Base-by-base conservation (phyloP, 495 filamentous ascomycete species). In the Hyphodiscus hymeniophilus region DNA sequence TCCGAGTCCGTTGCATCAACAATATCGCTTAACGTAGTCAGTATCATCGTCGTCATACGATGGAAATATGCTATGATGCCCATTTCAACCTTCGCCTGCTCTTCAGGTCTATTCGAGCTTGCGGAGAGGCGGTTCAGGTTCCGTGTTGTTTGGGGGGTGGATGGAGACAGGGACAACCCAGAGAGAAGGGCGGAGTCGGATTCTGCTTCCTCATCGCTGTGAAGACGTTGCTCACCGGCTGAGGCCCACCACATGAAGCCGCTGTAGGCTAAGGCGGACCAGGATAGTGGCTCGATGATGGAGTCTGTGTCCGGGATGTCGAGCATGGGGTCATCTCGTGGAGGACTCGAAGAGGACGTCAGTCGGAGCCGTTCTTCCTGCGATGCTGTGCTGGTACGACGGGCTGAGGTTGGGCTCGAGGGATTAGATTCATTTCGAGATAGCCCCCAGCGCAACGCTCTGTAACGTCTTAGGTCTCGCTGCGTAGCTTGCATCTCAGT, bases 171-270 rank as follows among this genome's bases (percentile, higher is more conserved):
- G 47, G 48, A 60, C 26, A 66, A 53, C 46, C 69, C 76, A 36
- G 60, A 71, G 21, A 76, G 64, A 11, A 77, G 68, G 7, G 58
- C 60, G 39, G 56, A 65, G 60, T 69, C 76, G n/a, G 63, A 62
- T 38, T 63, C 59, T 50, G 72, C 69, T 32, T 77, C 72, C 17
- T 70, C 62, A 32, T 74, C 65, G 13, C 68, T 65, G 28, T 69
- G 62, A 18, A 77, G 74, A 2, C 81, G 74, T 61, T 85, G 80
- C 64, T 97, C 92, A 39, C 92, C 92, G 0, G 92, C 92, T 1
- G 87, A 90, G 0, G 92, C 92, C 92, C 92, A 98, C 91, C 91
- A 98, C 68, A 96, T 90, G 70, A 96, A 95, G 3, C 85, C 83
- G 21, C 76, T 79, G 60, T 96, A 97, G 7, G 90, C 90, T 11